phyloP scores from a whole-genome alignment of 257 asterid species.

The Rauvolfia tetraphylla region DNA sequence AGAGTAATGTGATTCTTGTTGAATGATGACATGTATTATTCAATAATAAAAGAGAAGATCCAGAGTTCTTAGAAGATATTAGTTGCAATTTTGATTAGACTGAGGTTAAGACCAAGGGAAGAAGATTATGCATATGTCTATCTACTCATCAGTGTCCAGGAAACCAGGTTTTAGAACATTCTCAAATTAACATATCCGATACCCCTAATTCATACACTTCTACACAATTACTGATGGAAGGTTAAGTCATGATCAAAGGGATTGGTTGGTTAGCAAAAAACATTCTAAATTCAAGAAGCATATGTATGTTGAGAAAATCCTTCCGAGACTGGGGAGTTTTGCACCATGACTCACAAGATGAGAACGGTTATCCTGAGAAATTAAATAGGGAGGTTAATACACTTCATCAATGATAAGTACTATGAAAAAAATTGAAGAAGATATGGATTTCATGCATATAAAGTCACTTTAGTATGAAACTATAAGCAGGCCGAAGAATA shows the following conservation, averaged over 20 bases:
- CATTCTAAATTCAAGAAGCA: neutral
- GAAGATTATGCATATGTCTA: too few relatives aligned
- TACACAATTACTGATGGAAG: neutral
- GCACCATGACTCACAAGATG: neutral
- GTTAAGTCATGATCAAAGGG: neutral
- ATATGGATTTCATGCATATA: neutral
- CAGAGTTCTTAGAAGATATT: neutral
- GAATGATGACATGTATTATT: neutral
- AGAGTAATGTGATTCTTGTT: neutral
- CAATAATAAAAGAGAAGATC: neutral
- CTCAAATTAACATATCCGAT: too few relatives aligned
- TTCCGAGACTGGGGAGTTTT: neutral
- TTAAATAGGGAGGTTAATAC: neutral
- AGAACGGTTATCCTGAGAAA: neutral
- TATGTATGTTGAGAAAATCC: neutral
- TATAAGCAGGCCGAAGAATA: neutral
- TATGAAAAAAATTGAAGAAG: neutral
- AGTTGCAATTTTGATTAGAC: neutral
- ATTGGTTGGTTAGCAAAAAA: neutral
- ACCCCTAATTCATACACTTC: neutral
- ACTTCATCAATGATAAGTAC: neutral
- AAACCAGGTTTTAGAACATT: too few relatives aligned
- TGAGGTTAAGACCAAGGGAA: neutral
- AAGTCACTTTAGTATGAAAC: neutral
- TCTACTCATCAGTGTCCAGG: too few relatives aligned